phyloP scores from a whole-genome alignment of 176 grass and related monocot genomes.

The Puya raimondii region DNA sequence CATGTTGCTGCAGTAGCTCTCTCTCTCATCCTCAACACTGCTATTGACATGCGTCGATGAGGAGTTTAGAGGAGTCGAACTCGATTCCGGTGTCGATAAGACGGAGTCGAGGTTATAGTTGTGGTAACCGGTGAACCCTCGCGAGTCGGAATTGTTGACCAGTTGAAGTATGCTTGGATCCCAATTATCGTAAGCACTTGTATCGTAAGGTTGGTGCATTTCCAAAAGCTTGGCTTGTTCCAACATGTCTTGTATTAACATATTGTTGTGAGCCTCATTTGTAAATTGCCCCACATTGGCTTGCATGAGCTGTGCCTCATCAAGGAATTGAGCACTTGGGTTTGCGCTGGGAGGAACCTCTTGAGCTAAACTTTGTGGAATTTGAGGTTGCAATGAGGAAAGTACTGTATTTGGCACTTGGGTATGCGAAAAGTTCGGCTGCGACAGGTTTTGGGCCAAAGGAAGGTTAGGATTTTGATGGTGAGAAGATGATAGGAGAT shows the following conservation, averaged over 20 bases:
- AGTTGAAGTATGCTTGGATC: slow-evolving; percentile 19
- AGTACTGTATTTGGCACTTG: not conserved
- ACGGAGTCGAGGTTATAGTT: slow-evolving; percentile 29
- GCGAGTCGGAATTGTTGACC: slow-evolving; percentile 28
- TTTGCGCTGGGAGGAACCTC: not conserved
- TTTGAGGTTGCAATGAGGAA: not conserved
- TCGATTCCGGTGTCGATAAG: slow-evolving; percentile 53
- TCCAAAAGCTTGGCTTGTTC: not conserved
- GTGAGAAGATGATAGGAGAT: slow-evolving; percentile 16
- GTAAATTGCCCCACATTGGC: slow-evolving; percentile 30
- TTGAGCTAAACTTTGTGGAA: not conserved
- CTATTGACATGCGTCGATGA: not conserved
- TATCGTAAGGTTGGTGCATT: not conserved
- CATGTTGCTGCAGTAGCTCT: slow-evolving; percentile 29
- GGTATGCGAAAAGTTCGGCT: slow-evolving; percentile 7
- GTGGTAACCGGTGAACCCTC: slow-evolving; percentile 29
- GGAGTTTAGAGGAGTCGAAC: slow-evolving; percentile 23
- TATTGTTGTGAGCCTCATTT: slow-evolving; percentile 12
- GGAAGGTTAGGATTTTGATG: slow-evolving; percentile 5
- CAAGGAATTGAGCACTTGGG: slow-evolving; percentile 13
- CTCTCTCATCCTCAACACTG: slow-evolving; percentile 12
- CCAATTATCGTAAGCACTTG: not conserved
- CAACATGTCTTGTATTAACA: slow-evolving; percentile 21
- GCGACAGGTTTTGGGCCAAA: not conserved
- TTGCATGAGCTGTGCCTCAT: slow-evolving; percentile 11